phyloP scores from a whole-genome alignment of 441 rosid genomes.

The Euphorbia schlechtendalii region DNA sequence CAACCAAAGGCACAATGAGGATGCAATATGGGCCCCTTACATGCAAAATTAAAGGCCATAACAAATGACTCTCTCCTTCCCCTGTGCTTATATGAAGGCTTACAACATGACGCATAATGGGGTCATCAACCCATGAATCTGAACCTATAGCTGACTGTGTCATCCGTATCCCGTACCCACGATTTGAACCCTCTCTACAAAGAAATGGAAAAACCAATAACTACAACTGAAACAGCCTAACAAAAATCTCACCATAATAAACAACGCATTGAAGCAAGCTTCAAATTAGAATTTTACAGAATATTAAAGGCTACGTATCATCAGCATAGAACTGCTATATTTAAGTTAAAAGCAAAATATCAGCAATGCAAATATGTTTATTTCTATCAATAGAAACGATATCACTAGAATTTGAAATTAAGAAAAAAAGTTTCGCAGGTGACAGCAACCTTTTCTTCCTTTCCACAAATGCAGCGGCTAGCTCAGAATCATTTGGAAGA shows the following conservation, averaged over 20 bases:
- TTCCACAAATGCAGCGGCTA: constrained; percentile 55
- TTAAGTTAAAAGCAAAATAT: neutral
- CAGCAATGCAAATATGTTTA: neutral
- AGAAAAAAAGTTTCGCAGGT: neutral
- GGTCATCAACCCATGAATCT: constrained; percentile 96
- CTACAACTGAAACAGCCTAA: neutral
- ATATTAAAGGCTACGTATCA: neutral
- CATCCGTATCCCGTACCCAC: constrained; percentile 70
- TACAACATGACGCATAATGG: constrained; percentile 78
- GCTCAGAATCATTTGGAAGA: constrained; percentile 65
- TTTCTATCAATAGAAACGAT: neutral
- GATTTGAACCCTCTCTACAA: constrained; percentile 74
- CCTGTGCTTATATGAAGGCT: constrained; percentile 43
- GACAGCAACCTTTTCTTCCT: constrained; percentile 52
- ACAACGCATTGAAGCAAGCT: neutral
- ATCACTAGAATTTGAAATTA: neutral
- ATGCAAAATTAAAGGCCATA: constrained; percentile 85
- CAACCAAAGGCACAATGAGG: constrained; percentile 71
- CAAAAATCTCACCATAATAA: neutral
- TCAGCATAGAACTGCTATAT: neutral
- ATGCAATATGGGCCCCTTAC: constrained; percentile 50
- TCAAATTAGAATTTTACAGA: neutral
- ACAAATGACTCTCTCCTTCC: constrained; percentile 39
- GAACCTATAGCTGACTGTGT: constrained; percentile 64
- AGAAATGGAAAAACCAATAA: constrained; percentile 12